Percentiles rank a stretch among this genome's conserved stretches.
Evolutionary conservation across 2,329 filamentous ascomycete genomes (phyloP).

Genomic region (Chaetomiaceae sp.): DNA sequence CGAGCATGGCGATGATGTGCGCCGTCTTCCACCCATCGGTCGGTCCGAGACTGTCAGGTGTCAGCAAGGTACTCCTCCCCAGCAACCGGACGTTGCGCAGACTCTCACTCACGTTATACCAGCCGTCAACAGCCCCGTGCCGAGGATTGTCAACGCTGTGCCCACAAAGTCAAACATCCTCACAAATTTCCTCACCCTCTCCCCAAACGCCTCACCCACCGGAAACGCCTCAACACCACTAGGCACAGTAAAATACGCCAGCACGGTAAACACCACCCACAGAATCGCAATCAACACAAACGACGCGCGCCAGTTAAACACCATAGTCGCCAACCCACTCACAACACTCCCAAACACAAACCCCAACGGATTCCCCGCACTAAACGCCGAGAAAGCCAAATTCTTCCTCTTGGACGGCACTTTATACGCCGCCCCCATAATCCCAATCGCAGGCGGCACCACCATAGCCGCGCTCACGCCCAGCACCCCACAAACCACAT

Average conservation of each 20-base stretch:
- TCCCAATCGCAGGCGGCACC: slow-evolving; percentile 59
- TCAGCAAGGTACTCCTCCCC: background rate
- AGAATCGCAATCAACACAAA: slow-evolving; percentile 61
- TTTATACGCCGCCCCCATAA: slow-evolving; percentile 60
- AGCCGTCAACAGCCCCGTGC: slow-evolving; percentile 61
- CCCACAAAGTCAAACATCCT: slow-evolving; percentile 59
- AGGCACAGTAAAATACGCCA: slow-evolving; percentile 60
- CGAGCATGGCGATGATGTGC: slow-evolving; percentile 59
- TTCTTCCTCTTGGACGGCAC: slow-evolving; percentile 60
- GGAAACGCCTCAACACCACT: slow-evolving; percentile 45
- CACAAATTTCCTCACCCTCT: slow-evolving; percentile 38
- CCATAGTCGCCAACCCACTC: slow-evolving; percentile 55
- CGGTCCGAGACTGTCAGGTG: slow-evolving; percentile 44
- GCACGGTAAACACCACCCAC: slow-evolving; percentile 54
- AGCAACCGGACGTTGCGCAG: background rate
- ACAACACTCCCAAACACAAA: slow-evolving; percentile 49
- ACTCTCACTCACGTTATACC: slow-evolving; percentile 41
- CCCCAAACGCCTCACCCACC: slow-evolving; percentile 35
- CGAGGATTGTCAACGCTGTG: slow-evolving; percentile 56
- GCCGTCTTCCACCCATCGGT: slow-evolving; percentile 57
- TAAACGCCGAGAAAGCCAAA: slow-evolving; percentile 59
- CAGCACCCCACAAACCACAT: slow-evolving; percentile 59
- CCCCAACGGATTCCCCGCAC: slow-evolving; percentile 38
- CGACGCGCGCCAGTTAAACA: slow-evolving; percentile 60
- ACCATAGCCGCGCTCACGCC: slow-evolving; percentile 62